A percentile compares a stretch with the other conserved stretches of the same genome.
These are phyloP conservation scores for Micromonas commoda DNA, from an alignment of 139 green algal genomes.

Conservation along the genomic window DNA sequence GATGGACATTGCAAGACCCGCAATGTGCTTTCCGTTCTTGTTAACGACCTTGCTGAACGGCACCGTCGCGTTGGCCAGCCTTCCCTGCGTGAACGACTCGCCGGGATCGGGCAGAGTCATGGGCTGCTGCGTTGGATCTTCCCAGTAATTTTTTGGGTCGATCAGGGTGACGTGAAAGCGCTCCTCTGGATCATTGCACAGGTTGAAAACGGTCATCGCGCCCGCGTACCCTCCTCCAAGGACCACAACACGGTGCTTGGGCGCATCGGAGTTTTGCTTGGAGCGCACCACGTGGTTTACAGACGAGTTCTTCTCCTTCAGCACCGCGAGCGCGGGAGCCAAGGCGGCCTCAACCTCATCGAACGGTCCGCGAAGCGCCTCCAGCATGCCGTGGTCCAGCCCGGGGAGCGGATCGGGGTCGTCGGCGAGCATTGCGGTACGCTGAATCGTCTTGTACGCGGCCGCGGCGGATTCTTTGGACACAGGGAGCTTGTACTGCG, in stretches of 20 bases:
- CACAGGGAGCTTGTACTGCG: background rate
- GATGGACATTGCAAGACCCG: background rate
- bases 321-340: background rate
- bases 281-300: background rate
- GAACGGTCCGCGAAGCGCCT: background rate
- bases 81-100: background rate
- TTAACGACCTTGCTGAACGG: constrained; percentile 1
- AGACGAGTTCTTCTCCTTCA: background rate
- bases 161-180: background rate
- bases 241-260: background rate
- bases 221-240: background rate
- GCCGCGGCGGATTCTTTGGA: no score
- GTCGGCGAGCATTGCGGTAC: background rate
- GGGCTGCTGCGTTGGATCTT: background rate
- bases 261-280: background rate
- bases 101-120: background rate
- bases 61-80: background rate
- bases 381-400: background rate
- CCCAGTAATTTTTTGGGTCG: background rate
- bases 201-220: background rate
- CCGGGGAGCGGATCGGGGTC: background rate
- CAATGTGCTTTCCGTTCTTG: background rate
- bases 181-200: background rate
- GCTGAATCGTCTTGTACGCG: background rate
- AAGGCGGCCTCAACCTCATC: background rate